Evolutionary conservation across 2,329 filamentous ascomycete species (phyloP), one percentile per base, ranked within the genome.

Genomic region (Malbranchea zuffiana): DNA sequence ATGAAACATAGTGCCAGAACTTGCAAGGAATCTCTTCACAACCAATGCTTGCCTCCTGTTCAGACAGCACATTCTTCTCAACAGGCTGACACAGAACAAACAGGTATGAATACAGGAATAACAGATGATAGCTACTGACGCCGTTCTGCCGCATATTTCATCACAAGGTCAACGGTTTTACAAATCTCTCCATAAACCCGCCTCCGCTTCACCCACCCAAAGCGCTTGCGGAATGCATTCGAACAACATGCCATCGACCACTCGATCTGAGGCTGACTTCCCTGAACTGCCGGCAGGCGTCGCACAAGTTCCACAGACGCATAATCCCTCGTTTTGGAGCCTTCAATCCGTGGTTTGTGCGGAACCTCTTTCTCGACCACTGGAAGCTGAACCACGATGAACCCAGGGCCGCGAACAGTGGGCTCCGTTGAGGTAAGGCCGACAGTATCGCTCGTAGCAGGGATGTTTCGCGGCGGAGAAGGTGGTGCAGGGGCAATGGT

Each of bases 211-310:
- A 61, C 43, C 52, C 55, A 58, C 40, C 47, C 45, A 7, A 57
- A 57, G 35, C 60, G 60, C 16, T 45, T 50, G 3, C 57, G 57
- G 6, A 54, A 52, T 6, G 58, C 55, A 39, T 60, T 49, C 11
- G 56, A 59, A 6, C 54, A 54, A 5, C 57, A 61, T 3, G 54
- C 56, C 56, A 61, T 60, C 3, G 47, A 53, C 57, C 58, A 61
- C 27, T 57, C 50, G 26, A 50, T 39, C n/a, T 24, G 27, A 15
- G 15, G 31, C 4, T 15, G 24, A 13, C 19, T 15, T 25, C 11
- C 18, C 32, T 16, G 12, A 21, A 25, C n/a, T n/a, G 21, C 28
- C 10, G 43, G 21, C n/a, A 44, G 21, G 3, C 43, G 29, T 6
- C 42, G 35, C 2, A 59, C 50, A 16, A 46, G 49, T 42, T 61